phyloP scores from a whole-genome alignment of 2,329 filamentous ascomycete species.

The Aureobasidium lini region DNA sequence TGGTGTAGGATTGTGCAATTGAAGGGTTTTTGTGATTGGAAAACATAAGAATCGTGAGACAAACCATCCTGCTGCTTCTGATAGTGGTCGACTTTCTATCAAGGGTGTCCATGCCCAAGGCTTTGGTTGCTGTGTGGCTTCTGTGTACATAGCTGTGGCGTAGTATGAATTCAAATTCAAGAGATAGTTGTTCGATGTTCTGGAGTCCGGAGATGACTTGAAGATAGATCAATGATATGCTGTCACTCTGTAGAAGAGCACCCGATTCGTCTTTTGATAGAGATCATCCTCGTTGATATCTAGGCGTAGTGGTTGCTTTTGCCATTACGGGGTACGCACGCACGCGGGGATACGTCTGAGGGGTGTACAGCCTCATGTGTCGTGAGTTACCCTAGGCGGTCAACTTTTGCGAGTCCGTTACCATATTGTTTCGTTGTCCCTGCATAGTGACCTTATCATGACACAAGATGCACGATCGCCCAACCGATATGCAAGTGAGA shows the following conservation, averaged over 20 bases:
- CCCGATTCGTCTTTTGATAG: background rate
- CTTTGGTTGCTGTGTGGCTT: slow-evolving; percentile 16
- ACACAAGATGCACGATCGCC: background rate
- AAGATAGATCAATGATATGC: background rate
- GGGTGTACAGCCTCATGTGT: slow-evolving; percentile 3
- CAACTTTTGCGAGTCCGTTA: slow-evolving; percentile 1
- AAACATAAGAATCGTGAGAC: slow-evolving; percentile 21
- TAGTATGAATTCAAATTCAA: background rate
- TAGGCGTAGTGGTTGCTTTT: slow-evolving; percentile 4
- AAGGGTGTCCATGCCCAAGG: slow-evolving; percentile 69
- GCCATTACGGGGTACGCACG: background rate
- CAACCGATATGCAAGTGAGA: background rate
- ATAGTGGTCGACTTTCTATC: slow-evolving; percentile 60
- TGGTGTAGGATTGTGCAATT: too few relatives aligned
- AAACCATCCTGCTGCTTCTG: slow-evolving; percentile 64
- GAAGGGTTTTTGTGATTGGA: background rate
- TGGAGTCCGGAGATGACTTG: background rate
- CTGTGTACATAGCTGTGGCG: slow-evolving; percentile 1
- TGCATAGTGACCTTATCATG: slow-evolving; percentile 9
- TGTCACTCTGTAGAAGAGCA: background rate
- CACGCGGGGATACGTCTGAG: background rate
- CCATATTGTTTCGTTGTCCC: slow-evolving; percentile 2
- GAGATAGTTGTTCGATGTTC: background rate
- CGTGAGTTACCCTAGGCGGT: slow-evolving; percentile 2
- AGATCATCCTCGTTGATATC: slow-evolving; percentile 1